phyloP scores from a whole-genome alignment of 2,329 filamentous ascomycete genomes.

The Nigrospora osmanthi region DNA sequence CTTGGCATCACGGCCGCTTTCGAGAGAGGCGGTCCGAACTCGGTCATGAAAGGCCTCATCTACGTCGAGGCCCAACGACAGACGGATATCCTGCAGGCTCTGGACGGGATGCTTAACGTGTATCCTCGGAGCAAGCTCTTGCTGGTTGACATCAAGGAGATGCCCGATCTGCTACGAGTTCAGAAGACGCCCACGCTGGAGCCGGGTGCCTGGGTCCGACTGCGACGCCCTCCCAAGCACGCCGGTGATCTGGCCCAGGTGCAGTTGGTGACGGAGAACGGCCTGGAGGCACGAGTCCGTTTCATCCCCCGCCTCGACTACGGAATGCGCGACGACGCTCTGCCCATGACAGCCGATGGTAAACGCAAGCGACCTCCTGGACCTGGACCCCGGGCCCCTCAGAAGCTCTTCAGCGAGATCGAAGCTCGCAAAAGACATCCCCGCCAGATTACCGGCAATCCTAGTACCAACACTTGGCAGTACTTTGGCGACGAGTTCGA shows the following conservation, averaged over 20 bases:
- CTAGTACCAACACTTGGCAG: conserved; percentile 71
- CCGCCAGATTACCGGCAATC: conserved; percentile 54
- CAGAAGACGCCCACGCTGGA: conserved; percentile 79
- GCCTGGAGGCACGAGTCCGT: conserved; percentile 77
- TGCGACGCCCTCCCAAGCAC: conserved; percentile 74
- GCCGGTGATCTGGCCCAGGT: conserved; percentile 86
- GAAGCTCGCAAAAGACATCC: conserved; percentile 87
- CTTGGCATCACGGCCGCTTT: conserved; percentile 85
- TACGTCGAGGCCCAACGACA: conserved; percentile 89
- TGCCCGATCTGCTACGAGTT: conserved; percentile 90
- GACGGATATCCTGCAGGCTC: conserved; percentile 73
- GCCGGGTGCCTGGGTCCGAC: conserved; percentile 85
- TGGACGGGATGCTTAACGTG: conserved; percentile 80
- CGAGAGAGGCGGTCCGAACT: conserved; percentile 71
- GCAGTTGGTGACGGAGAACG: conserved; percentile 86
- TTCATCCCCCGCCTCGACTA: conserved; percentile 91
- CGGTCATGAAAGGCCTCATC: conserved; percentile 85
- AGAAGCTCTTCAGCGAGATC: conserved; percentile 83
- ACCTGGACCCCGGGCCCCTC: conserved; percentile 65
- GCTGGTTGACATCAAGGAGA: conserved; percentile 91
- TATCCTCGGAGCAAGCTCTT: conserved; percentile 84
- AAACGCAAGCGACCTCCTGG: conserved; percentile 71
- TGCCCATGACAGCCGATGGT: conserved; percentile 41
- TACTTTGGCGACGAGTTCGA: conserved; percentile 88
- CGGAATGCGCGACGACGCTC: conserved; percentile 69